Percentiles rank a stretch among this genome's conserved stretches.
Evolutionary conservation across 305 asterid species (phyloP).

Genomic region (Fraxinus latifolia): DNA sequence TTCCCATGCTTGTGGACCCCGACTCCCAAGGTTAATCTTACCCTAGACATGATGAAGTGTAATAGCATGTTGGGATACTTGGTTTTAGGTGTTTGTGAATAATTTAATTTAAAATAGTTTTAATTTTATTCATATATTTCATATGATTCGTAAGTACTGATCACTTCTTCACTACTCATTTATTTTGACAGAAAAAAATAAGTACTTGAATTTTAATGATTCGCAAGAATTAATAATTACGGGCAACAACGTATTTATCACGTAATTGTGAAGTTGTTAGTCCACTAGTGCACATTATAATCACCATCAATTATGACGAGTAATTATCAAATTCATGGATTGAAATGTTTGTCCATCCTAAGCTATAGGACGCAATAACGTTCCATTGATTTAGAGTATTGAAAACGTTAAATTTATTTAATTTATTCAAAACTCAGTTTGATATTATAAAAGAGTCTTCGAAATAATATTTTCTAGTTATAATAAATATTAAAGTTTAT

Average conservation of each 20-base stretch:
- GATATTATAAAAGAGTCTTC: background rate
- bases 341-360: background rate
- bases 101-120: background rate
- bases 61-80: background rate
- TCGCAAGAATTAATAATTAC: background rate
- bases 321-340: background rate
- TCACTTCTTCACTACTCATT: background rate
- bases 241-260: background rate
- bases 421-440: background rate
- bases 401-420: background rate
- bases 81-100: background rate
- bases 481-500: background rate
- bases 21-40: constrained; percentile 5
- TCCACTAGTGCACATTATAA: background rate
- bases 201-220: background rate
- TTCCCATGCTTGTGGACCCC: constrained; percentile 15
- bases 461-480: background rate
- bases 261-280: background rate
- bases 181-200: background rate
- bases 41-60: background rate
- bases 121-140: background rate
- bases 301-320: background rate
- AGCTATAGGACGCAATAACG: background rate
- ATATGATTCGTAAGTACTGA: background rate
- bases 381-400: background rate